Evolutionary conservation across 306 rosid species (phyloP), one percentile per base, ranked within the genome.

Genomic region (Glycine latifolia): DNA sequence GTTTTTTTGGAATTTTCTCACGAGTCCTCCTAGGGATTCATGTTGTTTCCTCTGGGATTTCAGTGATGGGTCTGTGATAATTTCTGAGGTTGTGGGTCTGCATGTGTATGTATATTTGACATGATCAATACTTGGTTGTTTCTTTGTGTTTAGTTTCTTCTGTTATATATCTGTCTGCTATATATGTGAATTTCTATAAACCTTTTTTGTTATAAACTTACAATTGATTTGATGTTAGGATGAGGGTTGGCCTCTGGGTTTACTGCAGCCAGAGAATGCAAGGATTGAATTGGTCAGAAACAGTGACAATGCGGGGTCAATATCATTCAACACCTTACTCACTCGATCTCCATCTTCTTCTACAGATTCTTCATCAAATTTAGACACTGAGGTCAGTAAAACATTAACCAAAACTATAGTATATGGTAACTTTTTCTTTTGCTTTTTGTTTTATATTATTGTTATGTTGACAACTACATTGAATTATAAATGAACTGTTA

Each of bases 191-290:
- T 43, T 43, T 83, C 26, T 20, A 26, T 20, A 61, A 33, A 52
- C 47, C 4, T 0, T 13, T 31, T 39, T 35, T 58, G 6, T 66
- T 35, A 26, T 26, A 26, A 26, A 26, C 31, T 26, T 26, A 1
- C 37, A 67, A 47, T 52, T 87, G 91, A 79, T 88, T 82, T 90
- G 90, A 89, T 83, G 77, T 80, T 50, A 91, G 97, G 89, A 86
- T 7, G 98, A 92, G 71, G 97, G 96, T 1, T 94, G 97, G 98
- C 97, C 98, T 39, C 84, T 94, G 81, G 98, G 96, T 67, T 79
- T 94, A 80, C 14, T 60, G 6, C 92, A 89, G 77, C 94, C 97
- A 26, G 31, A 1, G 31, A 26, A 26, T 89, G 90, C 59, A 50
- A 90, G 94, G 79, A 87, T 77, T 67, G 97, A 89, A 5, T 52